These are phyloP conservation scores for Aspergillus cejpii DNA, from an alignment of 2,329 filamentous ascomycete species.

Conservation along the genomic window DNA sequence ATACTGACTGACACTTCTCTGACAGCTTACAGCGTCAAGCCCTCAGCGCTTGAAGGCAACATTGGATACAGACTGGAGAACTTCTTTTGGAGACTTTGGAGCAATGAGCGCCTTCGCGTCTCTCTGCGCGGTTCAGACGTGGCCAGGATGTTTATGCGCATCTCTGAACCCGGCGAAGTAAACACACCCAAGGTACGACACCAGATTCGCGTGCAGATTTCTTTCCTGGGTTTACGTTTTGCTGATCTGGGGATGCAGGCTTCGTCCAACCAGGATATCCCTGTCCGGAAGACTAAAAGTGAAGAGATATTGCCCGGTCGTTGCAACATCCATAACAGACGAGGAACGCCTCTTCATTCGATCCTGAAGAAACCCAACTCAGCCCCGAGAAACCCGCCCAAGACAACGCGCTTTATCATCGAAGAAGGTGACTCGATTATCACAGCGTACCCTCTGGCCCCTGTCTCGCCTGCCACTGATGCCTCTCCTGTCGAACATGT, in stretches of 20 bases:
- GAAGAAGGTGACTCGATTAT: constrained; percentile 20
- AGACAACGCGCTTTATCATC: constrained; percentile 30
- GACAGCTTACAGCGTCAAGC: constrained; percentile 44
- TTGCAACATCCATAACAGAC: constrained; percentile 1
- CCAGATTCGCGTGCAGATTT: neutral
- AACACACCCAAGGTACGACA: neutral
- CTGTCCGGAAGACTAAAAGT: neutral
- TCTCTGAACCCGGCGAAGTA: constrained; percentile 30
- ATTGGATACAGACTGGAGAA: constrained; percentile 45
- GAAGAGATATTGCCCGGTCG: neutral
- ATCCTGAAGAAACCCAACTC: constrained; percentile 37
- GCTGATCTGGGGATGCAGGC: neutral
- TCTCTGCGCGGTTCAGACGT: constrained; percentile 38
- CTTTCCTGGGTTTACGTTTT: neutral
- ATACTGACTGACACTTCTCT: constrained; percentile 4
- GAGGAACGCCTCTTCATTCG: constrained; percentile 23
- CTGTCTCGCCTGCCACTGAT: too few relatives aligned
- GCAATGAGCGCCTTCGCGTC: constrained; percentile 33
- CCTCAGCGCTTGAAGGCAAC: constrained; percentile 37
- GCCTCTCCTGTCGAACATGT: too few relatives aligned
- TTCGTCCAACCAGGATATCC: neutral
- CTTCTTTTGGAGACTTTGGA: constrained; percentile 50
- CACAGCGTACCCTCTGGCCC: too few relatives aligned
- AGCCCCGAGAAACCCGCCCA: constrained; percentile 20
- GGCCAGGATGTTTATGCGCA: constrained; percentile 40